Evolutionary conservation across 306 rosid species (phyloP).

Genomic region (Gynostemma pentaphyllum): DNA sequence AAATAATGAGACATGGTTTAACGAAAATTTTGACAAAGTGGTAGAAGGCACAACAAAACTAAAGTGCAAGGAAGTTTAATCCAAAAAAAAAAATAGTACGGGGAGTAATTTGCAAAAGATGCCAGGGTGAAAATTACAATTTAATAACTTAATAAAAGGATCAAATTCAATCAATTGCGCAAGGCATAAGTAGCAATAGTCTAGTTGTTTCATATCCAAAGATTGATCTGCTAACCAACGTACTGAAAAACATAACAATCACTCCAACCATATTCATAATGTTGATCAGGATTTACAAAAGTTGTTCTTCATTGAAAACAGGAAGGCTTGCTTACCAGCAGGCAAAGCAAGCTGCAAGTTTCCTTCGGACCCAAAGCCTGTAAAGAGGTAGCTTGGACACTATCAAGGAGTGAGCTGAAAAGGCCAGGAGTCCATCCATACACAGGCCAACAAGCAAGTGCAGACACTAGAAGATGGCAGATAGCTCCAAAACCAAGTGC

Average conservation of each 20-base stretch:
- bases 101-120: too few relatives aligned
- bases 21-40: too few relatives aligned
- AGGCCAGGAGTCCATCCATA: conserved; percentile 96
- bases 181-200: neutral
- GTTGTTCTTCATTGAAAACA: neutral
- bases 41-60: too few relatives aligned
- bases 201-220: neutral
- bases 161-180: neutral
- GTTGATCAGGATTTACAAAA: neutral
- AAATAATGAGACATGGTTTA: too few relatives aligned
- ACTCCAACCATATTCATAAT: neutral
- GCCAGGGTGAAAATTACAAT: too few relatives aligned
- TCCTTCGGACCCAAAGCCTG: conserved; percentile 91
- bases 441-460: conserved; percentile 93
- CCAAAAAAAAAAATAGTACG: too few relatives aligned
- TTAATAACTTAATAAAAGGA: neutral
- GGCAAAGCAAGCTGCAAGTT: conserved; percentile 89
- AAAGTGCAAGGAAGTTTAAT: too few relatives aligned
- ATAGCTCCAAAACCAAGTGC: conserved; percentile 94
- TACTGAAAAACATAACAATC: neutral
- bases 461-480: conserved; percentile 75
- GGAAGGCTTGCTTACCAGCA: conserved; percentile 52
- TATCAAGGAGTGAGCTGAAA: conserved; percentile 73
- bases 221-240: neutral
- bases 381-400: conserved; percentile 55